Percentiles rank a stretch among this genome's conserved stretches.
These are phyloP conservation scores for Ascochyta lentis DNA, from an alignment of 2,329 filamentous ascomycete genomes.

Conservation along the genomic window DNA sequence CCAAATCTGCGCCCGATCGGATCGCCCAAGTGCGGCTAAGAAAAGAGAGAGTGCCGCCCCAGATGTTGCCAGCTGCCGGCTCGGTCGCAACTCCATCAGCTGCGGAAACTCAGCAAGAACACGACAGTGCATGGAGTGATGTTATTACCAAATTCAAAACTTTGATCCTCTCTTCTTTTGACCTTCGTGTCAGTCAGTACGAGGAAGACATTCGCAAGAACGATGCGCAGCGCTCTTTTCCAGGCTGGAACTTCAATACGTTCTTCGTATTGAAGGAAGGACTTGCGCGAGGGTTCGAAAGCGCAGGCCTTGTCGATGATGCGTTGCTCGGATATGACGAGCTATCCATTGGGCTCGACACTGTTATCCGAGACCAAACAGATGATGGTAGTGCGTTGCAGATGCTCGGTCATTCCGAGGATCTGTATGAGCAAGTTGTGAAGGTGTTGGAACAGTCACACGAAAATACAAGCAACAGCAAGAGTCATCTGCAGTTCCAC, in stretches of 20 bases:
- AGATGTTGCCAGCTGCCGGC: slow-evolving; percentile 53
- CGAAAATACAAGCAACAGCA: slow-evolving; percentile 21
- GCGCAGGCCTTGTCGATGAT: slow-evolving; percentile 93
- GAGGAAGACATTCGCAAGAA: slow-evolving; percentile 97
- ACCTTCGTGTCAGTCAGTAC: slow-evolving; percentile 88
- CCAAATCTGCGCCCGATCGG: slow-evolving; percentile 76
- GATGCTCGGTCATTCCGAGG: slow-evolving; percentile 75
- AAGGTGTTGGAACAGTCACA: slow-evolving; percentile 31
- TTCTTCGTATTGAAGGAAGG: slow-evolving; percentile 99
- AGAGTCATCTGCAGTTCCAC: slow-evolving; percentile 28
- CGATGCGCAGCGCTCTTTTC: slow-evolving; percentile 82
- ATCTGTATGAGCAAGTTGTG: slow-evolving; percentile 64
- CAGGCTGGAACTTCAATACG: slow-evolving; percentile 99
- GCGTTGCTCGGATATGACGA: slow-evolving; percentile 95
- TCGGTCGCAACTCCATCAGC: slow-evolving; percentile 44
- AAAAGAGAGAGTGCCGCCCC: slow-evolving; percentile 55
- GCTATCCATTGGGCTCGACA: slow-evolving; percentile 84
- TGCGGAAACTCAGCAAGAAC: slow-evolving; percentile 75
- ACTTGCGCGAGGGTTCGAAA: slow-evolving; percentile 91
- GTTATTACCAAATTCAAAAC: slow-evolving; percentile 85
- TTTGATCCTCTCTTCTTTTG: slow-evolving; percentile 87
- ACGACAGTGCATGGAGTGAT: slow-evolving; percentile 82
- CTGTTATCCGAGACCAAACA: slow-evolving; percentile 77
- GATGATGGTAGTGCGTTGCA: slow-evolving; percentile 67
- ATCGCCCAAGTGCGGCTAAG: slow-evolving; percentile 83